phyloP scores from a whole-genome alignment of 495 filamentous ascomycete genomes.

The Hypoxylon crocopeplum region DNA sequence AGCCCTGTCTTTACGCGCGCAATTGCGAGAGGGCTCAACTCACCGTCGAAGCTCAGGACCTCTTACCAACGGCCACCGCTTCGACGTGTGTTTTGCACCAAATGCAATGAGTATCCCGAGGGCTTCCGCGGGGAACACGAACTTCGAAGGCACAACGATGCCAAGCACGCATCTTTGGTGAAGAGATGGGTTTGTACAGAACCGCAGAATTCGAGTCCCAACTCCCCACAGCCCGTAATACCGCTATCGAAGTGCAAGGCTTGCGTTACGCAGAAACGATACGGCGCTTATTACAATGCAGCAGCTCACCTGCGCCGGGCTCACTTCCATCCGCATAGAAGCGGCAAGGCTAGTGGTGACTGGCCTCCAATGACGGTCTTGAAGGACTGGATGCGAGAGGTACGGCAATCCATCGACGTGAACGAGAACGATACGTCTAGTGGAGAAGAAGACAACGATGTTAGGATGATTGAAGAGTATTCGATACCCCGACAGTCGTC shows the following conservation, averaged over 20 bases:
- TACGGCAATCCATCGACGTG: conserved; percentile 58
- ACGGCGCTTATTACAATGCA: conserved; percentile 97
- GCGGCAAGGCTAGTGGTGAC: conserved; percentile 86
- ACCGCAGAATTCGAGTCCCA: conserved; percentile 44
- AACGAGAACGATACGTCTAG: conserved; percentile 55
- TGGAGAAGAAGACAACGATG: conserved; percentile 55
- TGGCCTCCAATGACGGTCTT: conserved; percentile 84
- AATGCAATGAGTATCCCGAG: conserved; percentile 81
- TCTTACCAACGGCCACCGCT: conserved; percentile 79
- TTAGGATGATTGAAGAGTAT: conserved; percentile 49
- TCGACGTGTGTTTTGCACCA: conserved; percentile 75
- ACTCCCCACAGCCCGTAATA: conserved; percentile 65
- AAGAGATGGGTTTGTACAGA: conserved; percentile 81
- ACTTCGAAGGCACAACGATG: conserved; percentile 83
- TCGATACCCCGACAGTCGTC: conserved; percentile 49
- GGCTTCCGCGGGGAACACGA: conserved; percentile 97
- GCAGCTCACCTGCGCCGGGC: conserved; percentile 89
- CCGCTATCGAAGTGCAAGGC: conserved; percentile 85
- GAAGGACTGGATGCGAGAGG: conserved; percentile 86
- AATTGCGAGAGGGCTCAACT: conserved; percentile 46
- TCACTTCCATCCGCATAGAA: conserved; percentile 81
- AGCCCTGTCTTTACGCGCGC: conserved; percentile 51
- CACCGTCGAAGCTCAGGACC: conserved; percentile 66
- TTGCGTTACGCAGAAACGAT: conserved; percentile 79
- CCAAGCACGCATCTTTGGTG: conserved; percentile 73